Evolutionary conservation across 2,329 filamentous ascomycete genomes (phyloP).

Genomic region (Aspergillus floridensis): DNA sequence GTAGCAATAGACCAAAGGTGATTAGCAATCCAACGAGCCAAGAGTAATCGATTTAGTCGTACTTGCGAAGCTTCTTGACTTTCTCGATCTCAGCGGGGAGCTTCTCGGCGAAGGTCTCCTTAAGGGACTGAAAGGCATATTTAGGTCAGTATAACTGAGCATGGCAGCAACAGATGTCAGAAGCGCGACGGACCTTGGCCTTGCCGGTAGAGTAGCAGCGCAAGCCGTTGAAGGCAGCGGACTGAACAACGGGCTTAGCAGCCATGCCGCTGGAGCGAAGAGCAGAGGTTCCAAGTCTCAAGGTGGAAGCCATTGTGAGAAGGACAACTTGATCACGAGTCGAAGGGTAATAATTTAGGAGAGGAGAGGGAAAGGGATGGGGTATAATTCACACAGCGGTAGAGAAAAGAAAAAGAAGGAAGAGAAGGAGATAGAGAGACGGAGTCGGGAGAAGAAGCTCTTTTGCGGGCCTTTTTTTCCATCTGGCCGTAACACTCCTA

Average conservation of each 20-base stretch:
- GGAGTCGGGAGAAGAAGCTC: slow-evolving; percentile 28
- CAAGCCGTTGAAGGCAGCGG: slow-evolving; percentile 74
- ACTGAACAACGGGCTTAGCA: slow-evolving; percentile 65
- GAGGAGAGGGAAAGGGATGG: slow-evolving; percentile 27
- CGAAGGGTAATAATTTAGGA: slow-evolving; percentile 32
- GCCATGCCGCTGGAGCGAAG: slow-evolving; percentile 72
- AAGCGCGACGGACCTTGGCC: slow-evolving; percentile 63
- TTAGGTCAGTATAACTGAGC: slow-evolving; percentile 19
- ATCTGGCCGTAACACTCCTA: slow-evolving; percentile 31
- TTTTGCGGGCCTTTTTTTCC: slow-evolving; percentile 34
- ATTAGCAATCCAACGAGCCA: slow-evolving; percentile 18
- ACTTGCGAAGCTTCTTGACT: slow-evolving; percentile 98
- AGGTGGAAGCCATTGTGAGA: slow-evolving; percentile 73
- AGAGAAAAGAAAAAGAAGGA: slow-evolving; percentile 33
- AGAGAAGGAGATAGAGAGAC: slow-evolving; percentile 11
- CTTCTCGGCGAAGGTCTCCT: slow-evolving; percentile 96
- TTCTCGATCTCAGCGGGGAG: slow-evolving; percentile 96
- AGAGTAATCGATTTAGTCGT: slow-evolving; percentile 40
- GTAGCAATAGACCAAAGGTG: slow-evolving; percentile 22
- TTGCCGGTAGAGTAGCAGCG: slow-evolving; percentile 89
- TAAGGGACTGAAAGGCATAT: slow-evolving; percentile 69
- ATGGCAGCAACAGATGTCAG: slow-evolving; percentile 27
- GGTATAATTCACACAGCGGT: slow-evolving; percentile 34
- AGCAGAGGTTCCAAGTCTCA: slow-evolving; percentile 77
- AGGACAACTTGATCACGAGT: slow-evolving; percentile 32